phyloP scores from a whole-genome alignment of 2,329 filamentous ascomycete species.

The Cladosporium austrohemisphaericum region DNA sequence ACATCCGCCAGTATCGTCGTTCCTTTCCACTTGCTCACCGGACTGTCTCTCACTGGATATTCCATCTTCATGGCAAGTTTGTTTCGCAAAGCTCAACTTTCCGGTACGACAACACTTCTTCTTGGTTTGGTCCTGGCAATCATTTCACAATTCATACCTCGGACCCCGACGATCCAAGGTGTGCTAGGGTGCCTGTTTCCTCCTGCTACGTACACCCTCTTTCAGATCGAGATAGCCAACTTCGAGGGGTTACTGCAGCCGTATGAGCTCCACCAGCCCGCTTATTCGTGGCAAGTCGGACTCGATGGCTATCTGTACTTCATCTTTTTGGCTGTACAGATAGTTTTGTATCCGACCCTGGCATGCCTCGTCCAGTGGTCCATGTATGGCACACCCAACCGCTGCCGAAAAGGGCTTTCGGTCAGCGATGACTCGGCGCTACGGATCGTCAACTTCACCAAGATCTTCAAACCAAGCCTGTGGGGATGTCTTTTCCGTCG shows the following conservation, averaged over 20 bases:
- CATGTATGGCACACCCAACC: constrained; percentile 70
- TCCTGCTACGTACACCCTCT: constrained; percentile 79
- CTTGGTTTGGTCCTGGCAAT: constrained; percentile 74
- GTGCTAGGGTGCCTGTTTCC: constrained; percentile 71
- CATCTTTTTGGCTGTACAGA: constrained; percentile 73
- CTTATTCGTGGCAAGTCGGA: constrained; percentile 59
- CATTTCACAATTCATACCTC: constrained; percentile 71
- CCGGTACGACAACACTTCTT: constrained; percentile 74
- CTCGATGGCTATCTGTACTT: constrained; percentile 71
- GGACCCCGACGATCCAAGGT: constrained; percentile 56
- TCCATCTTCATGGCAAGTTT: constrained; percentile 77
- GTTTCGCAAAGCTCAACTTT: constrained; percentile 83
- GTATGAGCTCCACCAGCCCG: constrained; percentile 60
- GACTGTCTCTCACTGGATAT: constrained; percentile 72
- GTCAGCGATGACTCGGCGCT: constrained; percentile 51
- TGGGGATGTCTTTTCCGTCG: constrained; percentile 49
- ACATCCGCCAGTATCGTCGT: constrained; percentile 44
- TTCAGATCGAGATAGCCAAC: constrained; percentile 66
- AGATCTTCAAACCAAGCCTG: constrained; percentile 67
- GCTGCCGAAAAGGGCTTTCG: constrained; percentile 42
- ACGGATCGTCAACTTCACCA: constrained; percentile 68
- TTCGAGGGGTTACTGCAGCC: constrained; percentile 60
- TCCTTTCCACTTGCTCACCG: constrained; percentile 67
- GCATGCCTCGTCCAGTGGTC: constrained; percentile 69
- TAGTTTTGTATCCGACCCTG: constrained; percentile 70